Conservation (phyloP, 1,139 yeast species). For the Kodamaea sp. region DNA sequence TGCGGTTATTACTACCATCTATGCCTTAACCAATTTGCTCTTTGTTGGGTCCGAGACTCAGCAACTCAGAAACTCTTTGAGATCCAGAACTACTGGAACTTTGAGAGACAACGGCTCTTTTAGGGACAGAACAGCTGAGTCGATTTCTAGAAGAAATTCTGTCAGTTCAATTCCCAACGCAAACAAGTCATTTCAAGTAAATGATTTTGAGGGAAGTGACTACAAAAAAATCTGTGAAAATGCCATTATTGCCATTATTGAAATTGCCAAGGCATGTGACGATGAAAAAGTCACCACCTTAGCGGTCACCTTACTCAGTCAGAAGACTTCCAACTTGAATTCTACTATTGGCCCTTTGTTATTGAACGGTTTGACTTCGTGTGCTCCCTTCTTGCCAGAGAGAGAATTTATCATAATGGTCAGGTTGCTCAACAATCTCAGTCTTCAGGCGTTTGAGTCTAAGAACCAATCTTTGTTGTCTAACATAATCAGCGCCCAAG, state of each 20-base stretch:
- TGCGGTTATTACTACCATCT: slow-evolving; percentile 81
- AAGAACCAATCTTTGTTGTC: slow-evolving; percentile 34
- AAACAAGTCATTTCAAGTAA: slow-evolving; percentile 9
- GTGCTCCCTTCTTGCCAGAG: slow-evolving; percentile 60
- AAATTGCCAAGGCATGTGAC: slow-evolving; percentile 66
- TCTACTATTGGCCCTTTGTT: slow-evolving; percentile 41
- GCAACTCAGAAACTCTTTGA: slow-evolving; percentile 10
- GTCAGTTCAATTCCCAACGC: slow-evolving; percentile 16
- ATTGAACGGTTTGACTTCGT: slow-evolving; percentile 56
- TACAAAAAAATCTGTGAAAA: slow-evolving; percentile 50
- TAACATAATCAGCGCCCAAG: slow-evolving; percentile 50
- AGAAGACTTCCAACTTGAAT: slow-evolving; percentile 49
- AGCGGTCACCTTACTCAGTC: slow-evolving; percentile 80
- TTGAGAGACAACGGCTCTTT: slow-evolving; percentile 8
- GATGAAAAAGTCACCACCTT: slow-evolving; percentile 79
- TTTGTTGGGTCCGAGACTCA: slow-evolving; percentile 51
- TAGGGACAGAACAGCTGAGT: slow-evolving; percentile 8
- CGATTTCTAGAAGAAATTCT: slow-evolving; percentile 21
- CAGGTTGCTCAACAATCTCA: slow-evolving; percentile 45
- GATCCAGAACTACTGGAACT: slow-evolving; percentile 24
- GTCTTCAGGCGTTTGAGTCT: slow-evolving; percentile 34
- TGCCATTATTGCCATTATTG: slow-evolving; percentile 71
- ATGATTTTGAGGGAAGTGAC: slow-evolving; percentile 32
- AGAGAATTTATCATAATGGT: slow-evolving; percentile 59
- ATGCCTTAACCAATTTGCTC: slow-evolving; percentile 76